phyloP scores from a whole-genome alignment of 2,329 filamentous ascomycete species.

The Clonostachys solani region DNA sequence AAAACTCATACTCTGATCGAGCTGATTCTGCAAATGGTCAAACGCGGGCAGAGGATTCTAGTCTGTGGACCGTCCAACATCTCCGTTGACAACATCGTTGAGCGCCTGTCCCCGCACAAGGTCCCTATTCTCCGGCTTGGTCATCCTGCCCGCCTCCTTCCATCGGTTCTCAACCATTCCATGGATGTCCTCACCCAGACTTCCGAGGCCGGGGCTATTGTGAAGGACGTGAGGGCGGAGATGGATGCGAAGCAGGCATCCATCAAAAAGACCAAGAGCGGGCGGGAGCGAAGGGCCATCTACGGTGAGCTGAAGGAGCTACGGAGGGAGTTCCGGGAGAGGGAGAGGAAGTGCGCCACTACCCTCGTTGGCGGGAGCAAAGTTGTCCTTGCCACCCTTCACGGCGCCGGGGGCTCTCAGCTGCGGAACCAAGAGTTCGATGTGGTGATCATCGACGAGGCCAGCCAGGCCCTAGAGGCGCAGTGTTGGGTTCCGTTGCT shows the following conservation, averaged over 20 bases:
- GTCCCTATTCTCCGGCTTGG: constrained; percentile 86
- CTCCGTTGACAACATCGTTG: constrained; percentile 96
- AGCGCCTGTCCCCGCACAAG: constrained; percentile 80
- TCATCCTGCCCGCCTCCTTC: constrained; percentile 85
- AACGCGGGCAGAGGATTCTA: constrained; percentile 67
- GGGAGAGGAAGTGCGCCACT: constrained; percentile 77
- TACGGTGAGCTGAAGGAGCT: constrained; percentile 83
- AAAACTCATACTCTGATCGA: constrained; percentile 97
- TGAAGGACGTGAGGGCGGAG: constrained; percentile 84
- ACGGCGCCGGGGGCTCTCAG: constrained; percentile 85
- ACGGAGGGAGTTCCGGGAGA: constrained; percentile 80
- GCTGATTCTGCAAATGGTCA: constrained; percentile 85
- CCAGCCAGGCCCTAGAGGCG: constrained; percentile 90
- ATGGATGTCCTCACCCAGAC: constrained; percentile 88
- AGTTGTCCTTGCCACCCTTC: constrained; percentile 87
- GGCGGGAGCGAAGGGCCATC: constrained; percentile 73
- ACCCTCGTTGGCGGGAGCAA: constrained; percentile 73
- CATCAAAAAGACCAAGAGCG: constrained; percentile 80
- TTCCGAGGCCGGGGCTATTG: constrained; percentile 84
- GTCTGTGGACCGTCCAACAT: constrained; percentile 98
- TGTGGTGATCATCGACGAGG: constrained; percentile 93
- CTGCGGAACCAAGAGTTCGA: constrained; percentile 79
- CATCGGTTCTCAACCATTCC: constrained; percentile 83
- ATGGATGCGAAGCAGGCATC: constrained; percentile 90
- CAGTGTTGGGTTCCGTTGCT: constrained; percentile 95